A percentile compares a stretch with the other conserved stretches of the same genome.
Conservation (phyloP, 2,329 filamentous ascomycete genomes). For the Harringtonia aguacate region DNA sequence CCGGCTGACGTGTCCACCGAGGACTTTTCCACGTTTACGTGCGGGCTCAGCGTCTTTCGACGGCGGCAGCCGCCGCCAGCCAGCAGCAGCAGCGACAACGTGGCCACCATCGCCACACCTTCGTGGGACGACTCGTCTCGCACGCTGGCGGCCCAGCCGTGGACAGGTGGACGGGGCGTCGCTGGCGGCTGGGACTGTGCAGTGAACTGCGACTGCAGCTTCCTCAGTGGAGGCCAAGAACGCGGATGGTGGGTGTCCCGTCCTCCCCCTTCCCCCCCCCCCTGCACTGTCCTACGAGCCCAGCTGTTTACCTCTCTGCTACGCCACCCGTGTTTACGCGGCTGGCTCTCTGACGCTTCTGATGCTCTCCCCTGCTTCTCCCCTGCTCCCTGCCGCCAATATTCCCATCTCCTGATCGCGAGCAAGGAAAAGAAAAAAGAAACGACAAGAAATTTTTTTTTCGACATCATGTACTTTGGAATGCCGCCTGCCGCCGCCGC, state of each 20-base stretch:
- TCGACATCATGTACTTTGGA: too few relatives aligned
- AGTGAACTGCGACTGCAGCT: constrained; percentile 52
- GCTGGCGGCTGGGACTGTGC: constrained; percentile 72
- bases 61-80: constrained; percentile 13
- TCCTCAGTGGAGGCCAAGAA: constrained; percentile 13
- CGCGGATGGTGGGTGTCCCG: constrained; percentile 13
- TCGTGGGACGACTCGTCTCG: constrained; percentile 10
- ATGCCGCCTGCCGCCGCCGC: too few relatives aligned
- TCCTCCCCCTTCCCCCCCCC: background rate
- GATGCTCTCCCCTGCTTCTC: background rate
- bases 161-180: constrained; percentile 51
- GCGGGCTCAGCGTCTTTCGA: constrained; percentile 60
- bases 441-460: too few relatives aligned
- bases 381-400: too few relatives aligned
- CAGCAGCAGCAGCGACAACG: constrained; percentile 10
- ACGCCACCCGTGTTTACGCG: background rate
- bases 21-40: constrained; percentile 80
- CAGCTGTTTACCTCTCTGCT: background rate
- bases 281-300: background rate
- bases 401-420: too few relatives aligned
- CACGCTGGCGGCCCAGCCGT: constrained; percentile 21
- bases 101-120: background rate
- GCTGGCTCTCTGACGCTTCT: too few relatives aligned
- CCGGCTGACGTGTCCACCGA: constrained; percentile 60
- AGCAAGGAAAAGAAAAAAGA: too few relatives aligned